A percentile compares a stretch with the other conserved stretches of the same genome.
These are phyloP conservation scores for Termitomyces titanicus DNA, from an alignment of 768 basidiomycete genomes.

Conservation along the genomic window DNA sequence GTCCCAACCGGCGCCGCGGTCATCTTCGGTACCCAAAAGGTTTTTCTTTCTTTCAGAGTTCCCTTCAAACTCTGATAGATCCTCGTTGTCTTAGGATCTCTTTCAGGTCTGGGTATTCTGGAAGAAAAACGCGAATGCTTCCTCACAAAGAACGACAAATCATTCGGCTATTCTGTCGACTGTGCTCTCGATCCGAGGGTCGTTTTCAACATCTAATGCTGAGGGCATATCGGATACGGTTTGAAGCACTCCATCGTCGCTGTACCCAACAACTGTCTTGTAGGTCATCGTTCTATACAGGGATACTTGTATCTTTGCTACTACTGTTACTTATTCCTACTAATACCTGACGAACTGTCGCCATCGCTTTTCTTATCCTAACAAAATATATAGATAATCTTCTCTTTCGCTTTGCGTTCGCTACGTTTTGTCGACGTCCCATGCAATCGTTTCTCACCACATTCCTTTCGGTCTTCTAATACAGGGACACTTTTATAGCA, in stretches of 20 bases:
- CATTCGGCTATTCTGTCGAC: slow-evolving; percentile 3
- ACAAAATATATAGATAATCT: too few species aligned
- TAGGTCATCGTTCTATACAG: too few species aligned
- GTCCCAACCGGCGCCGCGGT: slow-evolving; percentile 24
- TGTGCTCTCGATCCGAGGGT: slow-evolving; percentile 1
- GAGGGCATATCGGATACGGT: background rate
- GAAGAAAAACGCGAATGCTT: slow-evolving; percentile 2
- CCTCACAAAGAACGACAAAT: background rate
- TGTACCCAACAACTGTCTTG: too few species aligned
- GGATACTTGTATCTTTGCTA: too few species aligned
- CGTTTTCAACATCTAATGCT: background rate
- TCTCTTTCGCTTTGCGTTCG: too few species aligned
- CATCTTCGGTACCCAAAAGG: slow-evolving; percentile 27
- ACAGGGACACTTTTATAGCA: too few species aligned
- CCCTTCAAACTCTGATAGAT: background rate
- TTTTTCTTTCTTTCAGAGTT: slow-evolving; percentile 1
- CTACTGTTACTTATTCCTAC: too few species aligned
- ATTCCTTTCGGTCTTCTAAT: too few species aligned
- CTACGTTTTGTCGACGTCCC: too few species aligned
- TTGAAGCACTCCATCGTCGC: background rate
- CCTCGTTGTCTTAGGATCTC: slow-evolving; percentile 10
- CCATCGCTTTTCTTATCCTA: too few species aligned
- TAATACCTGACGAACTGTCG: too few species aligned
- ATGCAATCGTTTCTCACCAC: too few species aligned
- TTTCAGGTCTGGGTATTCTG: slow-evolving; percentile 15